Evolutionary conservation across 176 grass and related monocot genomes (phyloP), one percentile per base, ranked within the genome.

Genomic region (Areca catechu): DNA sequence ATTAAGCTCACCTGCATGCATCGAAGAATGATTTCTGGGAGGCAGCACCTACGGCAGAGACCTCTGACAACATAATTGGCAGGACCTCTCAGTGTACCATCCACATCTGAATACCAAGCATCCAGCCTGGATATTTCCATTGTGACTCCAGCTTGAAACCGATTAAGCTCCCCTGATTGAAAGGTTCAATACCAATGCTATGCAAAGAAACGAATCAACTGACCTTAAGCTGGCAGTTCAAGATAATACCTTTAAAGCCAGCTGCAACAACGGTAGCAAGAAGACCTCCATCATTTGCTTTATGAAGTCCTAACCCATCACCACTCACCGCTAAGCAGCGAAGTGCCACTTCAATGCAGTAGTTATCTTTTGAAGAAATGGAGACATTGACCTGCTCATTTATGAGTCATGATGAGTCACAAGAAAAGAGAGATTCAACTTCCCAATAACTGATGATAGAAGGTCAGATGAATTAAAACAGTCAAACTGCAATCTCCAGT

Each of bases 111-210:
- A 80, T 85, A 97, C 86, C 92, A 97, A 74, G 92, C 83, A 88
- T 97, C 92, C 50, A 97, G 78, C 63, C 92, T 76, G 54, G 87
- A 97, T 63, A 97, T 97, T 66, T 87, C 86, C 75, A 85, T 88
- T 29, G 86, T 83, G 68, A 97, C 86, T 70, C 92, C 92, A 74
- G 78, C 63, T 82, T 97, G 92, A 69, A 97, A 97, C 53, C 86
- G 92, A 85, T 77, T 87, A 55, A 97, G 80, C 68, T 91, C 83
- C 16, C 92, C 92, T 97, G 54, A 10, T 69, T n/a, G 63, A 63
- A 2, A 4, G 27, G 34, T 80, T 76, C 7, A 81, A 57, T 23
- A 53, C 50, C 47, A 2, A 28, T 51, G 15, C 63, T 19, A 48
- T 24, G 47, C 16, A 51, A 55, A 43, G 1, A 43, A 49, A 43